These are phyloP conservation scores for Candida ovalis DNA, from an alignment of 805 yeast species.

Conservation along the genomic window DNA sequence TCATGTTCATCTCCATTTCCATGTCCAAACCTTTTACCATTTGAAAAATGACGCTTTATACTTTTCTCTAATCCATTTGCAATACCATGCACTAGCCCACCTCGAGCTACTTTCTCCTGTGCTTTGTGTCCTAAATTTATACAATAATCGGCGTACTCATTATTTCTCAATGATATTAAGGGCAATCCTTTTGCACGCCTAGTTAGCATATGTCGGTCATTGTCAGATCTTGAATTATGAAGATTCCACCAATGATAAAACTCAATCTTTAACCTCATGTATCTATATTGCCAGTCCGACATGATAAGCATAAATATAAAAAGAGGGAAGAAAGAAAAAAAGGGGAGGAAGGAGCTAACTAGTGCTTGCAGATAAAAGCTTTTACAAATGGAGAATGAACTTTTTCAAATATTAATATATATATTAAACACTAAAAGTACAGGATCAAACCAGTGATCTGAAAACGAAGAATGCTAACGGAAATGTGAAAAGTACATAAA, in stretches of 20 bases:
- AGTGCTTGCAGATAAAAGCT: too few relatives aligned
- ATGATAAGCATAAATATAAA: not conserved
- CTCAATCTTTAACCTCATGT: slow-evolving; percentile 18
- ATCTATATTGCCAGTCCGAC: slow-evolving; percentile 15
- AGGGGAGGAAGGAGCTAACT: not conserved
- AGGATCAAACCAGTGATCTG: not conserved
- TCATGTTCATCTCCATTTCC: too few relatives aligned
- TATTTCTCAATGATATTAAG: slow-evolving; percentile 24
- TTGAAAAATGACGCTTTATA: not conserved
- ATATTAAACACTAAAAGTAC: not conserved
- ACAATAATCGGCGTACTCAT: slow-evolving; percentile 18
- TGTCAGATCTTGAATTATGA: slow-evolving; percentile 18
- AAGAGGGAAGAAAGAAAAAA: not conserved
- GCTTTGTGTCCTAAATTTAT: slow-evolving; percentile 9
- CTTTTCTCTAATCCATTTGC: not conserved
- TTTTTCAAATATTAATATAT: not conserved
- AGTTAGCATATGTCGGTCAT: slow-evolving; percentile 21
- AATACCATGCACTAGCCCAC: not conserved
- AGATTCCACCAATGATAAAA: slow-evolving; percentile 28
- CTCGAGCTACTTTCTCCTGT: too few relatives aligned
- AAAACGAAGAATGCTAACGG: not conserved
- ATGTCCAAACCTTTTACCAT: too few relatives aligned
- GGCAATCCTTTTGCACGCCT: slow-evolving; percentile 25
- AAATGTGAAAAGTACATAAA: too few relatives aligned
- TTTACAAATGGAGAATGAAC: not conserved